These are phyloP conservation scores for Sarocladium brachiariae DNA, from an alignment of 2,329 filamentous ascomycete species.

Conservation along the genomic window DNA sequence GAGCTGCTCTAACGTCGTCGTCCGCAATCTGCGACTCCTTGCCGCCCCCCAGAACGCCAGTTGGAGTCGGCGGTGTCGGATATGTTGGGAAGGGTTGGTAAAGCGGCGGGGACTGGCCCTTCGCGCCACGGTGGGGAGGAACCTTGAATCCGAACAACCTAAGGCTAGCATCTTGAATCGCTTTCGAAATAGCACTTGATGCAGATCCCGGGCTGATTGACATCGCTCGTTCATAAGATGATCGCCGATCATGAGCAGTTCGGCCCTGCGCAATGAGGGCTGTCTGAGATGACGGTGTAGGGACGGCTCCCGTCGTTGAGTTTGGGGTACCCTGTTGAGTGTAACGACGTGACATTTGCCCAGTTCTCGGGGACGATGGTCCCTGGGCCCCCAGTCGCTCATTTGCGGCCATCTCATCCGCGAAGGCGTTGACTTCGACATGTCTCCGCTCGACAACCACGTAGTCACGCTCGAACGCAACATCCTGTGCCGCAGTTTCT, in stretches of 20 bases:
- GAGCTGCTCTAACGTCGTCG: conserved; percentile 72
- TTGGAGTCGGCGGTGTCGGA: conserved; percentile 56
- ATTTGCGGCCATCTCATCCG: conserved; percentile 86
- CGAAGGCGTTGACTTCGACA: conserved; percentile 94
- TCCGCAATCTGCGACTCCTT: conserved; percentile 53
- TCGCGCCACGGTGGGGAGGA: conserved; percentile 56
- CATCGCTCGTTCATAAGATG: conserved; percentile 70
- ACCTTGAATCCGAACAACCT: conserved; percentile 67
- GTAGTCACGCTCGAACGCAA: conserved; percentile 88
- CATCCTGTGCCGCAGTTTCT: conserved; percentile 73
- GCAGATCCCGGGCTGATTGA: conserved; percentile 66
- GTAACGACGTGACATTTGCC: conserved; percentile 63
- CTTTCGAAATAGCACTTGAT: conserved; percentile 89
- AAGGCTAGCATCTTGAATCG: conserved; percentile 84
- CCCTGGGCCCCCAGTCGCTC: conserved; percentile 50
- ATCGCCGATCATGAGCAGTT: conserved; percentile 64
- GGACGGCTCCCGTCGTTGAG: conserved; percentile 62
- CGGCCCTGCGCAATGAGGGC: conserved; percentile 68
- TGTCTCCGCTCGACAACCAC: conserved; percentile 92
- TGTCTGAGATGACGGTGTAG: conserved; percentile 51
- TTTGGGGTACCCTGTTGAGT: conserved; percentile 70
- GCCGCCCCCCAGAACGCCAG: conserved; percentile 61
- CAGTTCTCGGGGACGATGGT: conserved; percentile 46
- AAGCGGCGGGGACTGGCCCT: conserved; percentile 65
- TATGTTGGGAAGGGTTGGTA: conserved; percentile 83